phyloP scores from a whole-genome alignment of 176 grass and related monocot species.

The Zoysia japonica region DNA sequence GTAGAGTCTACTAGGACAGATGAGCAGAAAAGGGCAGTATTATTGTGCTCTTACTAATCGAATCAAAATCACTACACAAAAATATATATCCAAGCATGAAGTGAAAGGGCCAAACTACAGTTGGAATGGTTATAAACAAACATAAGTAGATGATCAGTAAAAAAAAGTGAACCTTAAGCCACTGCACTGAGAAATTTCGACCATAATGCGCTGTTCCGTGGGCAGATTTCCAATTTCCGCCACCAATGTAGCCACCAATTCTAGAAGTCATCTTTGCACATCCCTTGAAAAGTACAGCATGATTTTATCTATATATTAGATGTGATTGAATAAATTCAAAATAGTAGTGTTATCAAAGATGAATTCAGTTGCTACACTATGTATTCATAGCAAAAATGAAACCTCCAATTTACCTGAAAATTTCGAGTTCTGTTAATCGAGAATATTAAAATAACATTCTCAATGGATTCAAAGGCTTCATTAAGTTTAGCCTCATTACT shows the following conservation, averaged over 20 bases:
- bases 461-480: slow-evolving; percentile 96
- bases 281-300: slow-evolving; percentile 57
- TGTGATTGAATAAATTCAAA: slow-evolving; percentile 3
- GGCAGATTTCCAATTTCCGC: slow-evolving; percentile 99
- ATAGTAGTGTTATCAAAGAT: slow-evolving; percentile 9
- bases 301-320: slow-evolving; percentile 32
- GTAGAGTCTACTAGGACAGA: not conserved
- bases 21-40: not conserved
- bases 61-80: slow-evolving; percentile 3
- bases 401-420: slow-evolving; percentile 72
- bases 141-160: slow-evolving; percentile 8
- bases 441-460: slow-evolving; percentile 99
- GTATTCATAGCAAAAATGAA: slow-evolving; percentile 34
- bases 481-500: slow-evolving; percentile 98
- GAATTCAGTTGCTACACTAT: slow-evolving; percentile 1
- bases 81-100: slow-evolving; percentile 11
- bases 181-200: slow-evolving; percentile 94
- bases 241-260: slow-evolving; percentile 91
- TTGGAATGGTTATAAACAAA: slow-evolving; percentile 15
- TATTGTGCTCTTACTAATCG: not conserved
- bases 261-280: slow-evolving; percentile 99
- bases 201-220: slow-evolving; percentile 96
- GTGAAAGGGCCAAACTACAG: not conserved
- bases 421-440: slow-evolving; percentile 93
- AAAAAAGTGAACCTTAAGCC: slow-evolving; percentile 83